Percentiles rank a stretch among this genome's conserved stretches.
phyloP scores from a whole-genome alignment of 148 eudicot species.

The Talinum fruticosum region DNA sequence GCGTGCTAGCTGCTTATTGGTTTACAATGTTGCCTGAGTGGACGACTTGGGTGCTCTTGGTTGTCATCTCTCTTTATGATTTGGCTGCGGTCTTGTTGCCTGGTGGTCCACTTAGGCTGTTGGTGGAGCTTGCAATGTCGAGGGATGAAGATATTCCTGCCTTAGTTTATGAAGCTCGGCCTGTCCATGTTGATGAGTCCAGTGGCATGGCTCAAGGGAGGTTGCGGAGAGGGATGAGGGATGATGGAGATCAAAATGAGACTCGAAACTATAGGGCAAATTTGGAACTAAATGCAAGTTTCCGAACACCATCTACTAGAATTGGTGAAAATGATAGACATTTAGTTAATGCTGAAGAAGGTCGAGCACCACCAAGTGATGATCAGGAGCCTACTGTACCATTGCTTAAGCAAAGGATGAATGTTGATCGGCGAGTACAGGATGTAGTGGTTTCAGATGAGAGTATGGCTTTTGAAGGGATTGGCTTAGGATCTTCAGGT shows the following conservation, averaged over 20 bases:
- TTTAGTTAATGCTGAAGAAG: conserved; percentile 47
- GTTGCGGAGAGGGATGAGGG: conserved; percentile 54
- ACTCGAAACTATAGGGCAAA: conserved; percentile 14
- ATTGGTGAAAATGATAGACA: conserved; percentile 30
- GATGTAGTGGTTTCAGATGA: conserved; percentile 35
- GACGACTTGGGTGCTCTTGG: conserved; percentile 95
- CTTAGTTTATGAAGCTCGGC: conserved; percentile 94
- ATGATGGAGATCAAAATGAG: conserved; percentile 22
- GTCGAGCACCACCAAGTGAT: conserved; percentile 23
- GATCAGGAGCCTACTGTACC: conserved; percentile 53
- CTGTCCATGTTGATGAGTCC: conserved; percentile 39
- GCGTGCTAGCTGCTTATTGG: conserved; percentile 90
- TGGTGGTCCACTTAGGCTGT: conserved; percentile 73
- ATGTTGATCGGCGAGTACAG: conserved; percentile 27
- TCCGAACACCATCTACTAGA: conserved; percentile 16
- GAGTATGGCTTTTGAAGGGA: conserved; percentile 70
- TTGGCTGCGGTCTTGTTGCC: conserved; percentile 95
- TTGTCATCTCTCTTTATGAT: conserved; percentile 89
- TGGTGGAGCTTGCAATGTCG: conserved; percentile 90
- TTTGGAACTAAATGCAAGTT: conserved; percentile 20
- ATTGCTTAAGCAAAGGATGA: conserved; percentile 52
- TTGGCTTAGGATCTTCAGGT: conserved; percentile 85
- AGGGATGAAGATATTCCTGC: conserved; percentile 98
- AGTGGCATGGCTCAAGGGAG: conserved; percentile 46
- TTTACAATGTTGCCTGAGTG: conserved; percentile 93